Base-by-base conservation (phyloP, 768 basidiomycete species). In the Obba rivulosa region DNA sequence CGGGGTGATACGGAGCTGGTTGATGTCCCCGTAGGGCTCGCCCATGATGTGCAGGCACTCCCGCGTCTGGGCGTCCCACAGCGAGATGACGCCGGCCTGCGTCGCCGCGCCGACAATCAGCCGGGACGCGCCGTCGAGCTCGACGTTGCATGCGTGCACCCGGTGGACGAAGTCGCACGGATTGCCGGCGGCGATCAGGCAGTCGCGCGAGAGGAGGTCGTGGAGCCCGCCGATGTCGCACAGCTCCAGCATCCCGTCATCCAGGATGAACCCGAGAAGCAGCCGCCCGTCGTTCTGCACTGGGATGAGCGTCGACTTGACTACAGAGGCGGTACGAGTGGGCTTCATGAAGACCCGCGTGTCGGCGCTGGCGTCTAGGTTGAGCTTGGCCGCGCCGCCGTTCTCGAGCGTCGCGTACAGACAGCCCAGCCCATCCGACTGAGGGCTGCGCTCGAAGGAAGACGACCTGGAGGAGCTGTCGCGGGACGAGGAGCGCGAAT, bases 31-130 rank as follows among this genome's bases (percentile, higher is more conserved):
- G 49, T 76, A 75, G 0, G 74, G 67, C 10, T 81, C 79, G 43
- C 84, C 81, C 31, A 90, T 61, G 43, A 81, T 69, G 45, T 74
- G 68, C 35, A 90, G 75, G 50, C 81, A 80, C 53, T 82, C 82
- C 10, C 76, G 74, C 5, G 80, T 80, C n/a, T 66, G 56, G 8
- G 73, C 79, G 57, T 91, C 87, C 89, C 88, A 92, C 11, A 92
- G 57, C 0, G 89, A 86, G 18, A 91, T 71, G 9, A 77, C 69
- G 9, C 89, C 88, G 1, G 76, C 72, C 43, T 81, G 76, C 2
- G 87, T 84, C 16, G 79, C 78, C 11, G 77, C 76, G 35, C 72
- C 80, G 14, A 89, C 62, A 51, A 91, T 71, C 14, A 81, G 62
- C 17, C 75, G 76, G 13, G 65, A 65, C 40, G 62, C 67, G 5